These are phyloP conservation scores for Breynia disticha DNA, from an alignment of 441 rosid species.

Conservation along the genomic window DNA sequence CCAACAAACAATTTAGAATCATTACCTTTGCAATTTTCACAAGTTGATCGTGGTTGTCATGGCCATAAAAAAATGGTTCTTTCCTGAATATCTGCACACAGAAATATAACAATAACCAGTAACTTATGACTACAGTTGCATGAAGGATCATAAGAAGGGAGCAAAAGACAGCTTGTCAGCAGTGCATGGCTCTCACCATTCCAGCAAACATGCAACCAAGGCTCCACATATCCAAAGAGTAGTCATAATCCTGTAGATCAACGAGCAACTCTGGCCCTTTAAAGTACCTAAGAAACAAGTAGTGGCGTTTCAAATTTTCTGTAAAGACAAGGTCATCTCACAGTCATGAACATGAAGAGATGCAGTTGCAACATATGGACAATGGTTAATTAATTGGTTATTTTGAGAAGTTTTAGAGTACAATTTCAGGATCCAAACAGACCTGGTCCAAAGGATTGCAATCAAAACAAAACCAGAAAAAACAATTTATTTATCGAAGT, in stretches of 20 bases:
- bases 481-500: too few relatives aligned
- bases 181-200: slow-evolving; percentile 63
- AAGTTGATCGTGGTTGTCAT: slow-evolving; percentile 94
- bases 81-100: slow-evolving; percentile 72
- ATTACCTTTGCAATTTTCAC: slow-evolving; percentile 93
- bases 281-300: slow-evolving; percentile 47
- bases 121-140: slow-evolving; percentile 2
- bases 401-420: neutral
- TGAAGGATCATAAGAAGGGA: neutral
- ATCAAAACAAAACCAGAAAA: neutral
- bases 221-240: slow-evolving; percentile 98
- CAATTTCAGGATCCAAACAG: slow-evolving; percentile 1
- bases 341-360: too few relatives aligned
- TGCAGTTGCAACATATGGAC: too few relatives aligned
- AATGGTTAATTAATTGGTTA: neutral
- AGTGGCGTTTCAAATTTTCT: slow-evolving; percentile 12
- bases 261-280: slow-evolving; percentile 96
- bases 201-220: slow-evolving; percentile 99
- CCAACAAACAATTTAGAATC: neutral
- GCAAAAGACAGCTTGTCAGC: neutral
- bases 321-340: slow-evolving; percentile 7
- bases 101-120: slow-evolving; percentile 8
- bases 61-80: slow-evolving; percentile 95
- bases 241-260: slow-evolving; percentile 92
- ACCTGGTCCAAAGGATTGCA: neutral